A percentile compares a stretch with the other conserved stretches of the same genome.
These are phyloP conservation scores for Cetraspora pellucida DNA, from an alignment of 192 early-diverging fungal species.

Conservation along the genomic window DNA sequence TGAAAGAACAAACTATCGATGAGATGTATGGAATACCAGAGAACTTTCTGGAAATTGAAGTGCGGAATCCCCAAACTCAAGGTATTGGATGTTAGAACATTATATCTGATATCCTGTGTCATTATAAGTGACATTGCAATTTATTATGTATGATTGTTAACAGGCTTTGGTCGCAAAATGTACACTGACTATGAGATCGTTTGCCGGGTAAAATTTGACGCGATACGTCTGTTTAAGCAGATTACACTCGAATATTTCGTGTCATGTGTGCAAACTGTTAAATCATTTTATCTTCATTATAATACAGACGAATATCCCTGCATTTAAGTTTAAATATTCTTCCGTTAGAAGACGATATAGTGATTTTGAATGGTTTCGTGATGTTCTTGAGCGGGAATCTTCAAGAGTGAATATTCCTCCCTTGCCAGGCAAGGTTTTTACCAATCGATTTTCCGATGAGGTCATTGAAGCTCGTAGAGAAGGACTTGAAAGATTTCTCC, in stretches of 20 bases:
- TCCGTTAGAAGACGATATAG: constrained; percentile 89
- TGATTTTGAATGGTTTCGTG: constrained; percentile 99
- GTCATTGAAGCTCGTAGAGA: constrained; percentile 91
- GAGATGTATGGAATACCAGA: constrained; percentile 89
- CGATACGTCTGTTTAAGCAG: background rate
- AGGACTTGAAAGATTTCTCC: constrained; percentile 92
- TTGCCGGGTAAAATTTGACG: constrained; percentile 68
- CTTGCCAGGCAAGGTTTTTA: constrained; percentile 96
- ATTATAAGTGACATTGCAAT: background rate
- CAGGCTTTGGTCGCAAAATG: constrained; percentile 75
- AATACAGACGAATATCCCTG: constrained; percentile 90
- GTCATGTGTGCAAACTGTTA: background rate
- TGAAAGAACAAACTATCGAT: constrained; percentile 60
- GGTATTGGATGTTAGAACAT: constrained; percentile 43
- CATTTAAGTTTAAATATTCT: constrained; percentile 86
- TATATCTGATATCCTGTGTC: background rate
- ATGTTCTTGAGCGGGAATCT: constrained; percentile 89
- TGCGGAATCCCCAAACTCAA: constrained; percentile 86
- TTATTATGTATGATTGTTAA: background rate
- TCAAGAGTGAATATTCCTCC: constrained; percentile 93
- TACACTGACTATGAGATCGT: constrained; percentile 97
- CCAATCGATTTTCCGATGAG: constrained; percentile 92
- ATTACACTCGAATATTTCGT: background rate
- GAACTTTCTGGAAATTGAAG: constrained; percentile 96
- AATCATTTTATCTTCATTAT: constrained; percentile 29